Conservation (phyloP, 306 rosid genomes). For the Castanospermum australe region DNA sequence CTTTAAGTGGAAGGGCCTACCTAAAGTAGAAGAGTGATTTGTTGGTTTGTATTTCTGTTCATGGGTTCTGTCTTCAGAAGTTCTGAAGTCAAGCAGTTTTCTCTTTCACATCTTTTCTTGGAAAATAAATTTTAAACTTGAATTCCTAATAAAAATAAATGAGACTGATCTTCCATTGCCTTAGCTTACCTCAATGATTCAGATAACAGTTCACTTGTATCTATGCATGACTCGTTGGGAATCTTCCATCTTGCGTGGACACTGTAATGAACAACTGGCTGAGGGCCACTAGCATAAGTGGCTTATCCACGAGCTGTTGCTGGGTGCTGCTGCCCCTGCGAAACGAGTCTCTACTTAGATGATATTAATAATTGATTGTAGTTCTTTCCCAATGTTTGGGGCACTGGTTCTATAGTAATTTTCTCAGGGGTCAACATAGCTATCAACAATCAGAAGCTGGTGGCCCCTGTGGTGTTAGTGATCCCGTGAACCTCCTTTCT, state of each 20-base stretch:
- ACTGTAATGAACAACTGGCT: background rate
- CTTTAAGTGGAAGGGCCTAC: constrained; percentile 95
- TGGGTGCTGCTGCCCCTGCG: background rate
- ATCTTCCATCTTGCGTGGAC: background rate
- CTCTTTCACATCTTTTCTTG: constrained; percentile 27
- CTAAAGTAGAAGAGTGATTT: constrained; percentile 53
- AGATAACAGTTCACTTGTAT: constrained; percentile 11
- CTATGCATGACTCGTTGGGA: background rate
- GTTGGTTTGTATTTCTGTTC: constrained; percentile 27
- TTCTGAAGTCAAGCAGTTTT: constrained; percentile 35
- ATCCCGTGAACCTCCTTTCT: background rate
- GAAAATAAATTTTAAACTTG: constrained; percentile 28
- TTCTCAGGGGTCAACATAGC: no score
- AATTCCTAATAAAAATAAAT: constrained; percentile 44
- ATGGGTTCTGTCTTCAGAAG: constrained; percentile 24
- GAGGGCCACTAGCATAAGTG: background rate
- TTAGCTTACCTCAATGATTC: constrained; percentile 8
- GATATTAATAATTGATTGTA: background rate
- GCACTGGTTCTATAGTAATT: background rate
- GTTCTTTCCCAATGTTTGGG: background rate
- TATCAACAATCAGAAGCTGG: background rate
- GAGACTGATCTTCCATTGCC: constrained; percentile 30
- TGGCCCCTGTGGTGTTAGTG: background rate
- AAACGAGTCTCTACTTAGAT: background rate
- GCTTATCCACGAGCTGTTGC: background rate